Evolutionary conservation across 1,139 yeast species (phyloP), one percentile per base, ranked within the genome.

Genomic region (Blastobotrys raffinosifermentans): DNA sequence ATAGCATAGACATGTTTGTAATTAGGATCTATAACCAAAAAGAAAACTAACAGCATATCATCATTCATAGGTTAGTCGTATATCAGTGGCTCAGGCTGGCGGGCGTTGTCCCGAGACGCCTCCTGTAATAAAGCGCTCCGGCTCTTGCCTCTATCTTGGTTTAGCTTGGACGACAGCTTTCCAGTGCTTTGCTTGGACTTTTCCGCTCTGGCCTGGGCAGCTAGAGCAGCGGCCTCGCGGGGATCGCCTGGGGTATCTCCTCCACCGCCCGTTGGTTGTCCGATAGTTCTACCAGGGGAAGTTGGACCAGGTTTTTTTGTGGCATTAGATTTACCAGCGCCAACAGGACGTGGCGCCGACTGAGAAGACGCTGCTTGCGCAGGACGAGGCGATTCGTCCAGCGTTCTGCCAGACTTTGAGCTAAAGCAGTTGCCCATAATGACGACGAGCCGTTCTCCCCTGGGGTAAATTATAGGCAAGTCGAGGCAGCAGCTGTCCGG

Each of bases 31-130:
- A n/a, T n/a, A n/a, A n/a, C n/a, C n/a, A n/a, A n/a, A n/a, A n/a
- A n/a, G n/a, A n/a, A n/a, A n/a, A n/a, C n/a, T n/a, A n/a, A n/a
- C n/a, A n/a, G n/a, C n/a, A n/a, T n/a, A n/a, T n/a, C n/a, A n/a
- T n/a, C n/a, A n/a, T n/a, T n/a, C n/a, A n/a, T n/a, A n/a, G 9
- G 15, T 32, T 36, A 57, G 39, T 60, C 63, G 38, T 49, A 59
- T 4, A 55, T 47, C 26, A 56, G 40, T 3, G 44, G 44, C 23
- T 43, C 50, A 2, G 30, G 21, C 18, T 23, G 15, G 5, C 16
- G 11, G 17, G 18, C 17, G 17, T 31, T 36, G 14, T 15, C 13
- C 3, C 21, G 15, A 21, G 29, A 32, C n/a, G 34, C 26, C 18
- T 32, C 29, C 18, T 32, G 26, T 4, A 40, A 47, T 39, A 22